Base-by-base conservation (phyloP, 2,329 filamentous ascomycete genomes). In the Paecilomyces sp. region DNA sequence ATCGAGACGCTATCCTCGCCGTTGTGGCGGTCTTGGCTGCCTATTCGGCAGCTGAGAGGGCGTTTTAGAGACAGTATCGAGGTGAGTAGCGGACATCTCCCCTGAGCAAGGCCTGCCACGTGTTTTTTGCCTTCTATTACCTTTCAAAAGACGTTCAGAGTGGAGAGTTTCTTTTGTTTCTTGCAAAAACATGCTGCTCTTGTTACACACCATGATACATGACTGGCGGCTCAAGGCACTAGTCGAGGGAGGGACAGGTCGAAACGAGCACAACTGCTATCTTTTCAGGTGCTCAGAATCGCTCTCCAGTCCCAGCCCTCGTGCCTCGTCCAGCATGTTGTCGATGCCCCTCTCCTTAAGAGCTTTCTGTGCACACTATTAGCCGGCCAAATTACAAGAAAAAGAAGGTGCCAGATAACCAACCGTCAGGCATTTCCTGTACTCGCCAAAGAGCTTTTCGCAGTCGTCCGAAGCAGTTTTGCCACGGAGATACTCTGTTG, bases 271-370 rank as follows among this genome's bases (percentile, higher is more conserved):
- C 24, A 33, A 47, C 51, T 50, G 41, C 60, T 61, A 69, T 62
- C 66, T 72, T 55, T 69, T 76, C 79, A 90, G 80, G 68, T 89
- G 84, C 64, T 88, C 80, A 11, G 85, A 79, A 72, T 97, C 93
- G 63, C 91, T 94, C 66, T 97, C 94, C 68, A 87, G 90, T 68
- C 91, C 92, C 70, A 92, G 90, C 66, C 94, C 91, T 61, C 92
- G 83, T 18, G 93, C 93, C 68, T 97, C 94, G 7, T 92, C 90
- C 11, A 99, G 80, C 81, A 97, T 90, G 68, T 89, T 90, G 75
- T 97, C 92, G 71, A 99, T 96, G 60, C 94, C 94, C 68, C 89
- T 85, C 59, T 91, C 87, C 75, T 94, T 95, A 56, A 99, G 81
- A 2, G 88, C 92, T 78, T 86, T 88, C 92, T 97, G 65, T 50